Base-by-base conservation (phyloP, 495 filamentous ascomycete species). In the Clavariopsis aquatica region DNA sequence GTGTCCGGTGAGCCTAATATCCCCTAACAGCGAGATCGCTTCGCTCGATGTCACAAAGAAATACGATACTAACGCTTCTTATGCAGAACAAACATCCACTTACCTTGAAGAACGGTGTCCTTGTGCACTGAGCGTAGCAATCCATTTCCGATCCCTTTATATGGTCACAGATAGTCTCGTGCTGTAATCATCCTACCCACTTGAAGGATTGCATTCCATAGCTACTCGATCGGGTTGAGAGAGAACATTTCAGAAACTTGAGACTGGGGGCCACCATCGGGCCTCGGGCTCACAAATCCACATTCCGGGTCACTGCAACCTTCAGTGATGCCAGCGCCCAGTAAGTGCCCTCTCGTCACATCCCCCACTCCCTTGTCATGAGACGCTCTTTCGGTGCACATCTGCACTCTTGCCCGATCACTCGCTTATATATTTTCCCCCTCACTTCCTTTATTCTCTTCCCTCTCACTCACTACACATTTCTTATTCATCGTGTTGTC, bases 241-340 rank as follows among this genome's bases (percentile, higher is more conserved):
- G 55, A 20, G 57, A 52, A 58, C 53, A 52, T 70, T 70, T 70
- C 68, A 70, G 68, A 70, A 59, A 58, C 41, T 66, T 66, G 62
- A 69, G 67, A 66, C 63, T 46, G 58, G 68, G 68, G 53, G 45
- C 68, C 58, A 66, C 26, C 63, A 52, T 55, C 68, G 52, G 63
- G 15, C 62, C 67, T 69, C 67, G 67, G 62, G 34, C 58, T 70
- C 68, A 19, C 28, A 61, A 57, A 51, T 54, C 57, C 68, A 66
- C 68, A 70, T 70, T 70, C 68, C 68, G 43, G 57, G 62, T 64
- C 46, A 64, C 49, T 66, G 68, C 59, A 70, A 70, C 68, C 62
- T 55, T 59, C 54, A 71, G 68, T 71, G 24, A 71, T 71, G 68
- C 64, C 68, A 62, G 60, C 49, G 47, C 31, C 68, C 59, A 67